Evolutionary conservation across 495 filamentous ascomycete genomes (phyloP), one percentile per base, ranked within the genome.

Genomic region (Talaromyces adpressus): DNA sequence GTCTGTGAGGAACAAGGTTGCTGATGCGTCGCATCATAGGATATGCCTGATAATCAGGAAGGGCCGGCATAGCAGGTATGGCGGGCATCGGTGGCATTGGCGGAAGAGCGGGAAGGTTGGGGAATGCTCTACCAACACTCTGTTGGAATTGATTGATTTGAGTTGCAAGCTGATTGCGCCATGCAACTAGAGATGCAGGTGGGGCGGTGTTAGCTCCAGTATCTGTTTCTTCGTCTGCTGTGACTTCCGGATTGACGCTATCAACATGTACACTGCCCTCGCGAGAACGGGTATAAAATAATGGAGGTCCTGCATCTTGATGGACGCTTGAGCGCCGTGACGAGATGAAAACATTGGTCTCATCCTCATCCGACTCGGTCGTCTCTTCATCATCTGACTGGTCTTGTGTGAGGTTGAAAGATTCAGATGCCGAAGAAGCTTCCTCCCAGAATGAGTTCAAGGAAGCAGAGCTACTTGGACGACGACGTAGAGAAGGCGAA

Each of bases 91-190:
- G 83, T 59, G 77, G 84, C 62, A 79, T 71, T 45, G 79, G 79
- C 47, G 85, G 87, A 69, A 84, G 79, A 39, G 81, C 73, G 39
- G 81, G 80, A 39, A 92, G 79, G 59, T 87, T 87, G 18, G 88
- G 88, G 71, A 91, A 83, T 25, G 85, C 88, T 66, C 87, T 78
- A 25, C 87, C 78, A 61, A 90, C 84, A 16, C 80, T 84, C 65
- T 92, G 87, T 66, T 93, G 91, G 65, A 92, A 81, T 41, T 92
- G 87, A 59, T 93, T 89, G 67, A 94, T 84, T 68, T 94, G 92
- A 3, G 84, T 81, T 49, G 86, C 83, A 18, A 96, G 75, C 59
- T 91, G 88, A 59, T 93, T 89, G 63, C 88, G 84, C 81, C 91
- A 87, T 25, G 89, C 89, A 30, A 85, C 78, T 73, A 91, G 83